phyloP scores from a whole-genome alignment of 192 early-diverging fungal genomes.

The Phycomyces blakesleeanus region DNA sequence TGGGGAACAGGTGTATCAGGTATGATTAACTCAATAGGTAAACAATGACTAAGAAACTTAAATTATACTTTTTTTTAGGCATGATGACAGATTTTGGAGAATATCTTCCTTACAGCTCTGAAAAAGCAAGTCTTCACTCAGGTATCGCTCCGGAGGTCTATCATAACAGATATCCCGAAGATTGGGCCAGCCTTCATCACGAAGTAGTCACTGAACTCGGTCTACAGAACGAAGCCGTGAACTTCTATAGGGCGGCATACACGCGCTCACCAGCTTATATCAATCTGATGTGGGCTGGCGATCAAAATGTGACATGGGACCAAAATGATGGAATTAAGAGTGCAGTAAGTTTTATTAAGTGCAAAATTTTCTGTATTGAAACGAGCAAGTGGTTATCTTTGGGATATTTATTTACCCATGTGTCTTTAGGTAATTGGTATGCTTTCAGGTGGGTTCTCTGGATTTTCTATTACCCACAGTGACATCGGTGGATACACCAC shows the following conservation, averaged over 20 bases:
- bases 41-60: neutral
- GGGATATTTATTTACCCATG: neutral
- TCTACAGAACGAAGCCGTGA: slow-evolving; percentile 28
- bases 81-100: slow-evolving; percentile 40
- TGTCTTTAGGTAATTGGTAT: slow-evolving; percentile 32
- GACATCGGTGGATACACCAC: slow-evolving; percentile 40
- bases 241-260: slow-evolving; percentile 32
- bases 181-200: slow-evolving; percentile 30
- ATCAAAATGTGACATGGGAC: slow-evolving; percentile 43
- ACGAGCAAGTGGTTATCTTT: neutral
- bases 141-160: slow-evolving; percentile 22
- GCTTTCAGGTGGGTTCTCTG: slow-evolving; percentile 36
- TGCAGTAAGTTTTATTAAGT: slow-evolving; percentile 31
- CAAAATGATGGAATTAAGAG: slow-evolving; percentile 39
- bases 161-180: slow-evolving; percentile 39
- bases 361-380: too few species aligned
- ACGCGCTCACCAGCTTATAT: slow-evolving; percentile 34
- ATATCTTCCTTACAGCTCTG: slow-evolving; percentile 25
- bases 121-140: slow-evolving; percentile 7
- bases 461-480: slow-evolving; percentile 33
- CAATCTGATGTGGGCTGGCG: slow-evolving; percentile 38
- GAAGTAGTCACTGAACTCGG: slow-evolving; percentile 26
- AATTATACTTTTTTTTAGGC: slow-evolving; percentile 19
- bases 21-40: neutral
- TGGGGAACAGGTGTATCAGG: slow-evolving; percentile 29